These are phyloP conservation scores for Pichia pseudocactophila DNA, from an alignment of 805 yeast genomes.

Conservation along the genomic window DNA sequence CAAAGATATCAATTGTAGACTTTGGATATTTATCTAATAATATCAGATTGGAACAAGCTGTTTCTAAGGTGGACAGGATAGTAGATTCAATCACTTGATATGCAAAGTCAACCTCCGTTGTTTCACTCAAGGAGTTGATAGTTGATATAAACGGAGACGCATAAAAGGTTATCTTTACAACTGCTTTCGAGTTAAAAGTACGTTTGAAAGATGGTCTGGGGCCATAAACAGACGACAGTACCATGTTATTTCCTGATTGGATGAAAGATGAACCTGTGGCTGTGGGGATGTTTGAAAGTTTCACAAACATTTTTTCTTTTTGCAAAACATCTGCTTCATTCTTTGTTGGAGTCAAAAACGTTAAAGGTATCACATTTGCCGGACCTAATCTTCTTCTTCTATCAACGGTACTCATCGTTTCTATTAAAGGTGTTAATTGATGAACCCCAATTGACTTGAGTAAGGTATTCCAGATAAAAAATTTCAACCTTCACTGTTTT, in stretches of 20 bases:
- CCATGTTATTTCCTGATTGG: conserved; percentile 53
- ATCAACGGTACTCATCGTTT: conserved; percentile 40
- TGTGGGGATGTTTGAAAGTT: conserved; percentile 53
- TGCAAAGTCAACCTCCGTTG: conserved; percentile 31
- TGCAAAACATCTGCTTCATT: not conserved
- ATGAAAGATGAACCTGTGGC: conserved; percentile 68
- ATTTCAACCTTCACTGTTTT: too few species aligned
- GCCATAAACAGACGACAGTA: conserved; percentile 73
- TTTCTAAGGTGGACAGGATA: conserved; percentile 30
- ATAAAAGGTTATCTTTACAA: conserved; percentile 18
- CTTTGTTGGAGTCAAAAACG: conserved; percentile 23
- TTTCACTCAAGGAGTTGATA: not conserved
- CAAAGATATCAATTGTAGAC: conserved; percentile 72
- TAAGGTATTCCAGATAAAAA: too few species aligned
- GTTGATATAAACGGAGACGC: conserved; percentile 9
- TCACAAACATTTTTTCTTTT: conserved; percentile 36
- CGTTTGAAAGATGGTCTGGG: conserved; percentile 59
- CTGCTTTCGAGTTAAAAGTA: conserved; percentile 27
- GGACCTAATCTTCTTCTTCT: conserved; percentile 89
- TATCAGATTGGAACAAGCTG: conserved; percentile 35
- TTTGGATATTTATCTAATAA: conserved; percentile 75
- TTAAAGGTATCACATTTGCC: conserved; percentile 46
- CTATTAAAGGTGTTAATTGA: not conserved
- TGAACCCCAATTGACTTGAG: too few species aligned
- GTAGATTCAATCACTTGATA: conserved; percentile 18